Evolutionary conservation across 2,329 filamentous ascomycete genomes (phyloP), one percentile per base, ranked within the genome.

Genomic region (Akanthomyces dipterigenus): DNA sequence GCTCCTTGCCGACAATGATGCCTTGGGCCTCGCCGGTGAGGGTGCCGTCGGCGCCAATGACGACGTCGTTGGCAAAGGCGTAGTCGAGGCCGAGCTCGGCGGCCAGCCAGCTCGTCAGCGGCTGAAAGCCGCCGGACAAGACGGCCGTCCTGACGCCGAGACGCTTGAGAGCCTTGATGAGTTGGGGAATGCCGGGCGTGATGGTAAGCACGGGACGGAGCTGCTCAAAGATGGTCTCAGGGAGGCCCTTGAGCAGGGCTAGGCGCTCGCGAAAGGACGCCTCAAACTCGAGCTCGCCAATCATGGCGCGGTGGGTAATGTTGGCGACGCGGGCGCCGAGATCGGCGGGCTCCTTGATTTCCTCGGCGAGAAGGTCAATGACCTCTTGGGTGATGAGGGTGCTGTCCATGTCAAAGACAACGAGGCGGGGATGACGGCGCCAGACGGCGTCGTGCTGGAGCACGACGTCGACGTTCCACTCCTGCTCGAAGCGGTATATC

Each of bases 321-420:
- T 88, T 86, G 11, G 91, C 89, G 43, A 99, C 93, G 68, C 90
- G 80, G 58, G 86, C 86, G 67, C 91, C 86, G n/a, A 96, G 83
- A 57, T 91, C 90, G 2, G 83, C 76, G 70, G 82, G 77, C 75
- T 89, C 77, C 53, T 76, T 80, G 68, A 96, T 85, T 42, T 89
- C 89, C 59, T 89, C 87, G 4, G 95, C 95, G 61, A 99, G 88
- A 69, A 98, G 87, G 74, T 99, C 95, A 71, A 99, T 98, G 63
- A 97, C 93, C 77, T 99, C 95, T 74, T 99, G 93, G 59, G 93
- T 89, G 72, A 99, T 98, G 63, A 99, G 83, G 0, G 95, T 99
- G 74, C 89, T 95, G 77, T 99, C 95, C 95, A 99, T 99, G 74
- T 99, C 95, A 70, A 99, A 99, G 36, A 97, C 91, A 3, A 93